Evolutionary conservation across 495 filamentous ascomycete genomes (phyloP).

Genomic region (Lindgomyces ingoldianus): DNA sequence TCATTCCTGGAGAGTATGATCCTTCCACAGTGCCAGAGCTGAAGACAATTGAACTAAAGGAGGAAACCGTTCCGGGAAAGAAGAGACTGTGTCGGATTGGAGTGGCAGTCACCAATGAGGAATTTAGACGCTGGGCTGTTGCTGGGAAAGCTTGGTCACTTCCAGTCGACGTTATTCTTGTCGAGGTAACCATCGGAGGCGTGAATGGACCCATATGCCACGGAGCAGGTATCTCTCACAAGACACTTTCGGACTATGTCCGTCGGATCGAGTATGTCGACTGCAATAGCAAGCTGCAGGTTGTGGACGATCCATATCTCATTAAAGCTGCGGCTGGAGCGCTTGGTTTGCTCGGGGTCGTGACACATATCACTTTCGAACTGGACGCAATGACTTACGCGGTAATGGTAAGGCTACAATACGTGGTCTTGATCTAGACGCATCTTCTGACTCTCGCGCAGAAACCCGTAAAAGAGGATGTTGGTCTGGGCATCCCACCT

Average conservation of each 20-base stretch:
- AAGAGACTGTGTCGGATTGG: conserved; percentile 49
- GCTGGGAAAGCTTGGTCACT: conserved; percentile 48
- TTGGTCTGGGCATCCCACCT: conserved; percentile 54
- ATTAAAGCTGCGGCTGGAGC: conserved; percentile 54
- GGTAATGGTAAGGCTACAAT: conserved; percentile 36
- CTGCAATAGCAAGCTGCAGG: conserved; percentile 50
- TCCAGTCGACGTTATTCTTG: conserved; percentile 54
- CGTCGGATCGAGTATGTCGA: conserved; percentile 56
- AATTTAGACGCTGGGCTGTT: conserved; percentile 53
- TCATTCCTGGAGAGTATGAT: conserved; percentile 40
- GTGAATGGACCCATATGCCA: conserved; percentile 58
- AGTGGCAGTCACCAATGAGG: conserved; percentile 53
- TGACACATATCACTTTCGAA: conserved; percentile 58
- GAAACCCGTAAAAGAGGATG: conserved; percentile 48
- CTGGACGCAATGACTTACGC: conserved; percentile 56
- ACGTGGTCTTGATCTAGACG: no score
- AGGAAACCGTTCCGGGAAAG: conserved; percentile 35
- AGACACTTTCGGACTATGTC: conserved; percentile 54
- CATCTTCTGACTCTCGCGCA: background rate
- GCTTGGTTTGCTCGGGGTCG: conserved; percentile 56
- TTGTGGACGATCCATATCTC: conserved; percentile 46
- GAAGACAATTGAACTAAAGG: conserved; percentile 47
- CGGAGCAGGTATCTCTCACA: conserved; percentile 50
- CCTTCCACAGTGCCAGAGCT: conserved; percentile 39
- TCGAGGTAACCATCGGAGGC: conserved; percentile 57